Evolutionary conservation across 2,329 filamentous ascomycete species (phyloP).

Genomic region (Pseudogymnoascus sp.): DNA sequence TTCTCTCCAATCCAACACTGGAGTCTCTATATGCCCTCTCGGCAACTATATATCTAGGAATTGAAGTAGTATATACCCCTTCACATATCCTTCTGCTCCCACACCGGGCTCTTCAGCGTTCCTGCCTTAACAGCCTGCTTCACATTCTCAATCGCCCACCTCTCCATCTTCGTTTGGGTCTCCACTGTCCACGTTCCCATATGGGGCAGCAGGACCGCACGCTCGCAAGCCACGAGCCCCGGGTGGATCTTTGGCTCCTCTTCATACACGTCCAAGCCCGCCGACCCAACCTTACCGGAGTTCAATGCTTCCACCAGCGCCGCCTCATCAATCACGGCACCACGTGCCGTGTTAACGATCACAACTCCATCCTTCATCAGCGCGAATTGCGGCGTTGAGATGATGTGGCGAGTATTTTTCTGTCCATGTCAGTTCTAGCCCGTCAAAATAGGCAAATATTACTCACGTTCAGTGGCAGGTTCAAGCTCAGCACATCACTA

Average conservation of each 20-base stretch:
- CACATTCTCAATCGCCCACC: constrained; percentile 67
- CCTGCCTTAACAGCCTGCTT: constrained; percentile 53
- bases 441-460: not conserved
- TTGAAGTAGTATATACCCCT: not conserved
- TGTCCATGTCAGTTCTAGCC: constrained; percentile 20
- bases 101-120: constrained; percentile 60
- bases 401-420: constrained; percentile 65
- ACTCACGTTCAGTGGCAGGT: constrained; percentile 72
- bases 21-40: not conserved
- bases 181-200: constrained; percentile 79
- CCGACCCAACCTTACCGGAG: constrained; percentile 60
- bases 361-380: constrained; percentile 73
- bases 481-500: constrained; percentile 73
- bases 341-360: constrained; percentile 75
- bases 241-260: constrained; percentile 71
- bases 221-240: constrained; percentile 60
- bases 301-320: constrained; percentile 69
- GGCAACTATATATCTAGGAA: not conserved
- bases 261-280: constrained; percentile 76
- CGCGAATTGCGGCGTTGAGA: constrained; percentile 61
- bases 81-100: constrained; percentile 54
- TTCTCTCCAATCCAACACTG: not conserved
- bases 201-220: constrained; percentile 71
- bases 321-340: constrained; percentile 73
- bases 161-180: constrained; percentile 60